Conservation (phyloP, 2,329 filamentous ascomycete genomes). For the Coniosporium uncinatum region DNA sequence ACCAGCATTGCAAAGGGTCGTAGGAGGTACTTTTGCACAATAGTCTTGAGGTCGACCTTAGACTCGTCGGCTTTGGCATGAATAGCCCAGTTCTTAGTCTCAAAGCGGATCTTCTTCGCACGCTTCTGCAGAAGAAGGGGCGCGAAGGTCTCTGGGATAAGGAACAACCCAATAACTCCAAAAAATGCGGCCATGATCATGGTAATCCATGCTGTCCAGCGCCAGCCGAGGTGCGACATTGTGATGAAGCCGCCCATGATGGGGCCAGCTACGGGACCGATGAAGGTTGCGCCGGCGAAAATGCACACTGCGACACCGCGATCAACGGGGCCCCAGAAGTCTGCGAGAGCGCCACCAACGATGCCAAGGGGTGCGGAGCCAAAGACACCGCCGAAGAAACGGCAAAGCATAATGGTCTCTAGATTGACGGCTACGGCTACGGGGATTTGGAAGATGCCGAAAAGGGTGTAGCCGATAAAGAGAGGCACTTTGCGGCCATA, state of each 20-base stretch:
- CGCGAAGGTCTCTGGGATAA: constrained; percentile 41
- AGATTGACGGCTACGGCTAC: constrained; percentile 52
- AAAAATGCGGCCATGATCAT: constrained; percentile 62
- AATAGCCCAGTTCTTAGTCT: constrained; percentile 47
- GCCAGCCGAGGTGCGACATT: constrained; percentile 69
- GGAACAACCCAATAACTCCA: constrained; percentile 35
- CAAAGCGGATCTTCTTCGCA: constrained; percentile 38
- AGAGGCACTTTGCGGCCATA: constrained; percentile 47
- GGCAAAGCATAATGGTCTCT: constrained; percentile 53
- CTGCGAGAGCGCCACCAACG: constrained; percentile 55
- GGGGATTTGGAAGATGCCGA: constrained; percentile 57
- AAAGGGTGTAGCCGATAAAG: constrained; percentile 49
- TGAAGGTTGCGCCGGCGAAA: constrained; percentile 62
- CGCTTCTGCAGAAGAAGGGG: constrained; percentile 46
- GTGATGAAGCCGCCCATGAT: constrained; percentile 62
- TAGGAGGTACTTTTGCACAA: constrained; percentile 58
- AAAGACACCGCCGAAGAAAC: constrained; percentile 61
- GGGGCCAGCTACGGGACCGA: constrained; percentile 60
- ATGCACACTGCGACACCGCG: constrained; percentile 55
- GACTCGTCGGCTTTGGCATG: constrained; percentile 28
- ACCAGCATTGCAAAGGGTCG: constrained; percentile 67
- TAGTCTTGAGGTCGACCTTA: constrained; percentile 34
- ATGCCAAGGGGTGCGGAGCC: constrained; percentile 58
- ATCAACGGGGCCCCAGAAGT: constrained; percentile 49
- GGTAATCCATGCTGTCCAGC: constrained; percentile 77